Evolutionary conservation across 768 basidiomycete species (phyloP).

Genomic region (Mycena chlorophos): DNA sequence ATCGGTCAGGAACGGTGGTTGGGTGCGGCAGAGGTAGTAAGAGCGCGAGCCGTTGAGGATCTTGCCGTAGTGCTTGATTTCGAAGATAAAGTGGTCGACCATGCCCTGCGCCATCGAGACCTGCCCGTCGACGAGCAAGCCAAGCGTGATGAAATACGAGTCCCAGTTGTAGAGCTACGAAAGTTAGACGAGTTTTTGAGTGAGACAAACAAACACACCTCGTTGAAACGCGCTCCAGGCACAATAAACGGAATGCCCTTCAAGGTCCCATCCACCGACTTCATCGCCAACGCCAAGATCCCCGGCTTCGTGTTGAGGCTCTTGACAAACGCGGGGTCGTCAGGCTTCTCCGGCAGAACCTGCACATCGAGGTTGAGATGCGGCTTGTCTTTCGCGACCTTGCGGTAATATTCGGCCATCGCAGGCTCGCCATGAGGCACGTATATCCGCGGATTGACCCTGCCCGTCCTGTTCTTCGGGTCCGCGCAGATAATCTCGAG

Average conservation of each 20-base stretch:
- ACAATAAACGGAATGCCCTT: constrained; percentile 98
- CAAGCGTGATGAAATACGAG: constrained; percentile 91
- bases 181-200: constrained; percentile 3
- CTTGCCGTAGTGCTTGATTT: constrained; percentile 97
- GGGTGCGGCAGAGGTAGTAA: constrained; percentile 92
- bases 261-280: constrained; percentile 79
- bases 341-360: constrained; percentile 82
- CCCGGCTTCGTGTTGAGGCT: constrained; percentile 94
- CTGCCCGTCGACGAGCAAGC: constrained; percentile 92
- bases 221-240: constrained; percentile 92
- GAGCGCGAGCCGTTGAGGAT: constrained; percentile 95
- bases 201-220: constrained; percentile 49
- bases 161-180: constrained; percentile 90
- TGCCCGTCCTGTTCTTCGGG: constrained; percentile 94
- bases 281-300: constrained; percentile 93
- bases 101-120: constrained; percentile 95
- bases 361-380: constrained; percentile 93
- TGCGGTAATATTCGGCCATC: constrained; percentile 94
- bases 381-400: constrained; percentile 87
- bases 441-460: constrained; percentile 90
- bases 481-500: constrained; percentile 97
- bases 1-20: constrained; percentile 98
- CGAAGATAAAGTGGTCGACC: constrained; percentile 99
- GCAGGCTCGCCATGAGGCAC: constrained; percentile 90
- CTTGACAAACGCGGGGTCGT: constrained; percentile 87